phyloP scores from a whole-genome alignment of 306 rosid genomes.

The Quercus gilva region DNA sequence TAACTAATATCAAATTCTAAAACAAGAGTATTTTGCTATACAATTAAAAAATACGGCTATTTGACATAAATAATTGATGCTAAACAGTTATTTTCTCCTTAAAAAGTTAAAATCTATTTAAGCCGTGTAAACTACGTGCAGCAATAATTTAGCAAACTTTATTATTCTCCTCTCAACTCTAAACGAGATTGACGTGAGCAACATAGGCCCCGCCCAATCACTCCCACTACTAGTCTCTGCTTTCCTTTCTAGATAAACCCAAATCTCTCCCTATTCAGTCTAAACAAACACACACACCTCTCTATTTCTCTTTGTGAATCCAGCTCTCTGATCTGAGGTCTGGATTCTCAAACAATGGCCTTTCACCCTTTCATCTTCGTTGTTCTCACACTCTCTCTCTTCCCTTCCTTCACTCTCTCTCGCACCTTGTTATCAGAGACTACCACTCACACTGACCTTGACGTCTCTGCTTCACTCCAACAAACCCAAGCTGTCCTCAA shows the following conservation, averaged over 20 bases:
- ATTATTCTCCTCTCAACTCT: too few relatives aligned
- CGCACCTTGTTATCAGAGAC: conserved; percentile 30
- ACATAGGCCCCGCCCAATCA: too few relatives aligned
- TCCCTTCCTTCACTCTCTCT: conserved; percentile 16
- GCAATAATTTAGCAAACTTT: too few relatives aligned
- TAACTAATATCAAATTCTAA: too few relatives aligned
- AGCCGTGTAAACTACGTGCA: too few relatives aligned
- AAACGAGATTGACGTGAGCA: too few relatives aligned
- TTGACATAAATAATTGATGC: too few relatives aligned
- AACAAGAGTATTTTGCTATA: too few relatives aligned
- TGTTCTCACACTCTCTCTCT: conserved; percentile 8
- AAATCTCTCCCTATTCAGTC: conserved; percentile 1
- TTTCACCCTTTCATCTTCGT: conserved; percentile 16
- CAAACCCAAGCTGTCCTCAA: conserved; percentile 54
- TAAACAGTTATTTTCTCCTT: too few relatives aligned
- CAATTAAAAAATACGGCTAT: too few relatives aligned
- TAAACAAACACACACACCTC: neutral
- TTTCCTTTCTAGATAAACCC: conserved; percentile 36
- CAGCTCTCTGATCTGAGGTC: conserved; percentile 6
- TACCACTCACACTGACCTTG: conserved; percentile 30
- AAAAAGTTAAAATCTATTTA: too few relatives aligned
- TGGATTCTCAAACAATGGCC: conserved; percentile 33
- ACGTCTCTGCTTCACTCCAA: conserved; percentile 49
- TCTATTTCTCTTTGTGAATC: neutral
- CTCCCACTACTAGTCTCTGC: neutral